Base-by-base conservation (phyloP, 2,329 filamentous ascomycete species). In the Colletotrichum coccodes region DNA sequence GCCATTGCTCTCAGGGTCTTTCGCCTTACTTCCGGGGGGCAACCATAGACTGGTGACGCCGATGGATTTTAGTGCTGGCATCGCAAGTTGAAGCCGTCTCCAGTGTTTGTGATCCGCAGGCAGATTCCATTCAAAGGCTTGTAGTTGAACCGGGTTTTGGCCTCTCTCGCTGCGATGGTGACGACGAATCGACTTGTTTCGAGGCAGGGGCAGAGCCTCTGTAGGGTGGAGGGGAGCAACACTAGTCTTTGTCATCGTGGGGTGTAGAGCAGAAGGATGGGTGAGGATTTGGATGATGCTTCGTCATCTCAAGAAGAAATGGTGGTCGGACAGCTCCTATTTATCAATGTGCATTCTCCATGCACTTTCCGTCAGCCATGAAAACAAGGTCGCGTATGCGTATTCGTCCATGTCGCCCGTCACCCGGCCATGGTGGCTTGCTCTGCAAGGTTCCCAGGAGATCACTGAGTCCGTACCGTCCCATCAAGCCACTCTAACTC, bases 91-190 rank as follows among this genome's bases (percentile, higher is more conserved):
- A 3, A 69, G 23, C 4, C 66, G 49, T 40, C 26, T 52, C 66
- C 66, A 69, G 36, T 69, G 66, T 11, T 57, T 50, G 42, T 69
- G 66, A 1, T 69, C 66, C 9, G 66, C 40, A 16, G 66, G 61
- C 26, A 69, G 26, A 36, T 69, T 69, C 66, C 66, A 69, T 26
- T 69, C 66, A 7, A 69, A 69, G 18, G 61, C 66, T 4, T 69
- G 66, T 2, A 69, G 42, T 3, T 69, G 66, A 18, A 69, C 66
- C 1, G 66, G 66, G 42, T 69, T 69, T 21, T 66, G 56, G 4
- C 23, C 16, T 18, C 47, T 64, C 32, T 68, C 65, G 18, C 38
- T 6, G 36, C 54, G 66, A 47, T 47, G 57, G 14, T 47, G 34
- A 34, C 38, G 60, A 36, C 46, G 52, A 21, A 58, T 36, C 4